Base-by-base conservation (phyloP, 2,329 filamentous ascomycete genomes). In the Pseudogymnoascus sp. region DNA sequence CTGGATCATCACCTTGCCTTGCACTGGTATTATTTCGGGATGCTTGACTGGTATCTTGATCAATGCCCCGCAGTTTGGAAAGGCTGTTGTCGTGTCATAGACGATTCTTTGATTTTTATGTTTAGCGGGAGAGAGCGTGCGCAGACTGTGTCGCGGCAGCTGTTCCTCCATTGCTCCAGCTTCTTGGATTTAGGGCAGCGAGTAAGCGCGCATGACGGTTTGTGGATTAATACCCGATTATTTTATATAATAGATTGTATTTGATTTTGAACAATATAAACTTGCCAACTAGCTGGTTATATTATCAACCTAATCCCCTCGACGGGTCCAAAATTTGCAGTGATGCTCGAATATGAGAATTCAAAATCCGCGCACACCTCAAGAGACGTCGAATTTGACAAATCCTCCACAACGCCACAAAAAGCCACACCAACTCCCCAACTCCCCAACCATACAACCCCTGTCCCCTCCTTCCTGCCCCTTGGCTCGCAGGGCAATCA, bases 31-130 rank as follows among this genome's bases (percentile, higher is more conserved):
- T 31, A 77, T 87, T 42, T 82, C 81, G 4, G 85, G 85, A 7
- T 77, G 80, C 60, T 72, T 87, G 53, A 87, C 86, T 82, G 85
- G 79, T 1, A 79, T 88, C 62, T 77, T 87, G 64, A 78, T 86
- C 65, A 84, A 87, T 67, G 81, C 85, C 56, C 85, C 85, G 53
- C 78, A 77, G 64, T 82, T 77, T 77, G 61, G 47, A 2, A 62
- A 59, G 38, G 61, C 31, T 44, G 25, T 44, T 44, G 11, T 53
- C 5, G 14, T 53, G 14, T 31, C 5, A 21, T 53, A 53, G 14
- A 16, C 14, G 6, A 31, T 21, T 28, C 14, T 25, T 10, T 31
- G 3, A 11, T 53, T 16, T 21, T 23, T 21, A 11, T 23, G 18
- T 23, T 47, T 47, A 18, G 18, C 42, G 18, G 5, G 42, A 12